A percentile compares a stretch with the other conserved stretches of the same genome.
phyloP scores from a whole-genome alignment of 345 rosid genomes.

The Melaleuca alternifolia region DNA sequence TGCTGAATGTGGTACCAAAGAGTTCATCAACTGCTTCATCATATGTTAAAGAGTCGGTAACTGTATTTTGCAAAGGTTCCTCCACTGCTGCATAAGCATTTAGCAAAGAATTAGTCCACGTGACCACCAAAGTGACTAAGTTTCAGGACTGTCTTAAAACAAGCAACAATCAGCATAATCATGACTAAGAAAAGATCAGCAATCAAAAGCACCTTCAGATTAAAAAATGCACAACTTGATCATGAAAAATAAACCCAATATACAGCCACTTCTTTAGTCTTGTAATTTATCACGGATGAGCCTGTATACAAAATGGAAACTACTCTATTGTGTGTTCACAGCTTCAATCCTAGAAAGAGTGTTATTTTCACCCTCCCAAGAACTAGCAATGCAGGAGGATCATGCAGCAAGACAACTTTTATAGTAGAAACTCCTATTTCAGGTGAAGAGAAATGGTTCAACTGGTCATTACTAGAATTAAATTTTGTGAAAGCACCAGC shows the following conservation, averaged over 20 bases:
- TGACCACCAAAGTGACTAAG: neutral
- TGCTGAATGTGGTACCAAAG: slow-evolving; percentile 64
- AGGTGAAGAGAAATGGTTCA: neutral
- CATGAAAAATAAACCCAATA: neutral
- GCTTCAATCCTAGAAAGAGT: neutral
- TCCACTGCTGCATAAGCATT: slow-evolving; percentile 20
- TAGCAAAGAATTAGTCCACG: neutral
- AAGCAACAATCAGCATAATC: neutral
- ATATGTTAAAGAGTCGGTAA: slow-evolving; percentile 35
- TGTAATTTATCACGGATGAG: neutral
- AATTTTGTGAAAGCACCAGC: neutral
- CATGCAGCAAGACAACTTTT: neutral
- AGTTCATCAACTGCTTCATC: slow-evolving; percentile 72
- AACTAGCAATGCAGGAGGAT: neutral
- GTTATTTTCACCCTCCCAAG: neutral
- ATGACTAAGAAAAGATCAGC: neutral
- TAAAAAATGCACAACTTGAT: neutral
- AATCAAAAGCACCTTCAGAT: neutral
- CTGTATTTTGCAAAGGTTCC: slow-evolving; percentile 24
- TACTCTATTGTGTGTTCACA: neutral
- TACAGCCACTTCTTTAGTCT: neutral
- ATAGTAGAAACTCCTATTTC: neutral
- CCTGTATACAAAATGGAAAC: neutral
- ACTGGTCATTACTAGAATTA: neutral
- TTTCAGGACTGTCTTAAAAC: neutral